phyloP scores from a whole-genome alignment of 345 rosid species.

The Aurinia saxatilis region DNA sequence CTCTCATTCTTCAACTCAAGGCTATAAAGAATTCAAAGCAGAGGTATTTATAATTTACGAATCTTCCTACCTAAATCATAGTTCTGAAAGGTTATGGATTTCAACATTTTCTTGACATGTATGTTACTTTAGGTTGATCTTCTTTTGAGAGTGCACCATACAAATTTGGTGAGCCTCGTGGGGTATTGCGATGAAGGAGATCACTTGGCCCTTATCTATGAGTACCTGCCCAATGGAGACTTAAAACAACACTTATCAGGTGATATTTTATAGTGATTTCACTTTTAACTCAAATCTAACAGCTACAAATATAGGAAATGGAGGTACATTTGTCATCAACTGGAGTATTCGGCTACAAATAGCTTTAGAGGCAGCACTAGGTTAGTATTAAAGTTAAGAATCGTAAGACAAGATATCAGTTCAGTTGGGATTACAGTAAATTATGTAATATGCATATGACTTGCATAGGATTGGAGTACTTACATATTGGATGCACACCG shows the following conservation, averaged over 20 bases:
- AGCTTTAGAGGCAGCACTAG: constrained; percentile 44
- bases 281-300: background rate
- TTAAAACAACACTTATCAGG: constrained; percentile 33
- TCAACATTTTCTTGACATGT: background rate
- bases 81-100: background rate
- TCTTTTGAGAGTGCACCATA: constrained; percentile 36
- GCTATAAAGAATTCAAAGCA: constrained; percentile 15
- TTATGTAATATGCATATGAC: background rate
- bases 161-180: constrained; percentile 31
- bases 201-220: constrained; percentile 38
- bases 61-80: background rate
- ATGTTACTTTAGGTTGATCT: constrained; percentile 31
- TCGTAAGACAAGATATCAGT: background rate
- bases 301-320: background rate
- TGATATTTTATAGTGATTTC: background rate
- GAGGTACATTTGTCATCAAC: background rate
- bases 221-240: constrained; percentile 35
- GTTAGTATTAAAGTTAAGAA: background rate
- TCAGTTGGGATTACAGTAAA: background rate
- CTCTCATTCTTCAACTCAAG: constrained; percentile 24
- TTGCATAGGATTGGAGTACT: background rate
- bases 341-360: constrained; percentile 35
- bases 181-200: constrained; percentile 40
- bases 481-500: constrained; percentile 29
- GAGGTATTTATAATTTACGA: constrained; percentile 7